phyloP scores from a whole-genome alignment of 495 filamentous ascomycete genomes.

The Xylaria cubensis region DNA sequence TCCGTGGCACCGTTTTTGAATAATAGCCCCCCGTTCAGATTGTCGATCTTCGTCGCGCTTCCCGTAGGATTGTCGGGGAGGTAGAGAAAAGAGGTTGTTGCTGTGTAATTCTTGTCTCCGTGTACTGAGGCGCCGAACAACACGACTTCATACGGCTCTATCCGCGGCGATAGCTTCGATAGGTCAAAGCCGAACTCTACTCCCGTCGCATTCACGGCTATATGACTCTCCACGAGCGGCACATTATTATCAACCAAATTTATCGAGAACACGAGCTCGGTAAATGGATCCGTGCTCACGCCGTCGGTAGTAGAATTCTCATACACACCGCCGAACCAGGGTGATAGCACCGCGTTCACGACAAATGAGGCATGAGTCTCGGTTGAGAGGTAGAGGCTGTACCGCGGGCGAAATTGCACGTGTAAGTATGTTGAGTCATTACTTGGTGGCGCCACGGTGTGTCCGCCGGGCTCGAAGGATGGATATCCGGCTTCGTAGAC shows the following conservation, averaged over 20 bases:
- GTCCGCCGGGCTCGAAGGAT: constrained; percentile 67
- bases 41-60: constrained; percentile 68
- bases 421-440: constrained; percentile 57
- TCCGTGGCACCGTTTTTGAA: constrained; percentile 46
- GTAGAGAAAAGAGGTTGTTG: constrained; percentile 56
- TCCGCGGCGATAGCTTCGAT: constrained; percentile 49
- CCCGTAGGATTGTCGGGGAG: constrained; percentile 63
- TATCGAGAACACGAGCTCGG: constrained; percentile 47
- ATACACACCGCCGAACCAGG: constrained; percentile 54
- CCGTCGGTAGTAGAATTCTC: constrained; percentile 37
- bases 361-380: constrained; percentile 64
- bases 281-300: constrained; percentile 30
- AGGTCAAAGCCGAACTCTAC: constrained; percentile 58
- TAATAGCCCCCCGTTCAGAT: constrained; percentile 62
- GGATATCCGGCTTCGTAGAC: constrained; percentile 62
- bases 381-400: constrained; percentile 65
- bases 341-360: constrained; percentile 63
- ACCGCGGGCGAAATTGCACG: constrained; percentile 63
- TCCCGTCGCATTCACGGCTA: constrained; percentile 55
- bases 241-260: constrained; percentile 35
- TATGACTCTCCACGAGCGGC: constrained; percentile 44
- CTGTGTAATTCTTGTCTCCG: constrained; percentile 41
- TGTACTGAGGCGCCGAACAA: constrained; percentile 49
- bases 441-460: constrained; percentile 53
- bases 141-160: constrained; percentile 53